Conservation (phyloP, 2,329 filamentous ascomycete genomes). For the Sphaceloma murrayae region DNA sequence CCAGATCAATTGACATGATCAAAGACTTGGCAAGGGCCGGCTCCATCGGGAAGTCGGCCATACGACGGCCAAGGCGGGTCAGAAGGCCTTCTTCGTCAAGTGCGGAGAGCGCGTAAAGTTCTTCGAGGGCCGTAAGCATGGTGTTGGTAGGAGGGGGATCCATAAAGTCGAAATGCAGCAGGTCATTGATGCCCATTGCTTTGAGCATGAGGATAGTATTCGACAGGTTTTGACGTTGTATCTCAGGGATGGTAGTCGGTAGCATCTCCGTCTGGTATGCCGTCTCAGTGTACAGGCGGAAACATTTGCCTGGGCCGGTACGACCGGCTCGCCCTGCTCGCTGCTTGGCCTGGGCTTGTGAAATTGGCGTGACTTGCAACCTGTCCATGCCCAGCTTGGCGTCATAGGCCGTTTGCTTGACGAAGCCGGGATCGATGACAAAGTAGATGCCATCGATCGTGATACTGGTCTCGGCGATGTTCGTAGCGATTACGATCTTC, state of each 20-base stretch:
- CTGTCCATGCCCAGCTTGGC: conserved; percentile 97
- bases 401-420: conserved; percentile 96
- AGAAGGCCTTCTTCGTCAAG: conserved; percentile 91
- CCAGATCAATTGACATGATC: conserved; percentile 75
- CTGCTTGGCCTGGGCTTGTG: conserved; percentile 92
- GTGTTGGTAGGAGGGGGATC: conserved; percentile 95
- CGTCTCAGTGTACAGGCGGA: conserved; percentile 87
- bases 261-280: conserved; percentile 96
- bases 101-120: conserved; percentile 83
- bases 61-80: conserved; percentile 84
- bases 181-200: conserved; percentile 97
- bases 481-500: conserved; percentile 96
- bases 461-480: conserved; percentile 95
- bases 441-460: conserved; percentile 98
- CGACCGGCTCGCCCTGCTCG: conserved; percentile 84
- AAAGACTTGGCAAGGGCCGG: conserved; percentile 83
- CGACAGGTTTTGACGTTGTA: conserved; percentile 86
- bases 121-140: conserved; percentile 91
- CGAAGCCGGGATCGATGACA: conserved; percentile 92
- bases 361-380: conserved; percentile 89
- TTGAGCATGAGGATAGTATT: conserved; percentile 96
- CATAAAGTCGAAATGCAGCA: conserved; percentile 98
- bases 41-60: conserved; percentile 99
- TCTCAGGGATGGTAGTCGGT: conserved; percentile 90
- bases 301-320: conserved; percentile 93